These are phyloP conservation scores for Saccharomycopsis fodiens DNA, from an alignment of 805 yeast species.

Conservation along the genomic window DNA sequence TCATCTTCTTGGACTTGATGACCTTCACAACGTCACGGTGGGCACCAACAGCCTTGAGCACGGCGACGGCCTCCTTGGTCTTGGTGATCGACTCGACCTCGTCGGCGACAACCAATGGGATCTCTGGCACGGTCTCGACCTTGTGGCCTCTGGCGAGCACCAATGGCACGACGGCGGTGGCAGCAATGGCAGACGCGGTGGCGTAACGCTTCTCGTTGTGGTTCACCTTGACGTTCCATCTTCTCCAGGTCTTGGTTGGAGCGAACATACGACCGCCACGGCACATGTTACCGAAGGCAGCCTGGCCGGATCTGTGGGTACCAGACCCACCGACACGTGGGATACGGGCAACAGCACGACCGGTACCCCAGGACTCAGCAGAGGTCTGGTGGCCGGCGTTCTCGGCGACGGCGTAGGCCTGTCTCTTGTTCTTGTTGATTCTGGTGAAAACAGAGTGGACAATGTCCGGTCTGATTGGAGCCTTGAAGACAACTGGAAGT, in stretches of 20 bases:
- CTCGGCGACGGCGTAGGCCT: constrained; percentile 99
- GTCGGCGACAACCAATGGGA: constrained; percentile 93
- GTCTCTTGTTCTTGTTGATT: constrained; percentile 99
- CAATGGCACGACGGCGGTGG: constrained; percentile 95
- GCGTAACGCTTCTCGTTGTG: constrained; percentile 99
- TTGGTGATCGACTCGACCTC: constrained; percentile 88
- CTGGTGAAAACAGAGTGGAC: constrained; percentile 98
- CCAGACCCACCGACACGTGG: constrained; percentile 99
- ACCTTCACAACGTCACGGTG: constrained; percentile 97
- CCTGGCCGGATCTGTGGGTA: constrained; percentile 99
- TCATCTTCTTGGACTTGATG: constrained; percentile 94
- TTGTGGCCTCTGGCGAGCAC: constrained; percentile 99
- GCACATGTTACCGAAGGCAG: constrained; percentile 99
- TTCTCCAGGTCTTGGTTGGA: constrained; percentile 99
- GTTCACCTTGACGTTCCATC: constrained; percentile 99
- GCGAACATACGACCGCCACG: constrained; percentile 99
- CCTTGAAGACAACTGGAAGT: constrained; percentile 97
- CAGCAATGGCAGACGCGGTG: constrained; percentile 99
- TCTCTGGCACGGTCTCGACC: constrained; percentile 95
- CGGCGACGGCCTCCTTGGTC: constrained; percentile 99
- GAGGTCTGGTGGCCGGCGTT: constrained; percentile 99
- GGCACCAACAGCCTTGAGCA: constrained; percentile 97
- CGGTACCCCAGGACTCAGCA: constrained; percentile 99
- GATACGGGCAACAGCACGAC: constrained; percentile 99
- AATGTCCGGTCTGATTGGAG: constrained; percentile 99